Conservation (phyloP, 129 eudicot species). For the Glebionis coronaria region DNA sequence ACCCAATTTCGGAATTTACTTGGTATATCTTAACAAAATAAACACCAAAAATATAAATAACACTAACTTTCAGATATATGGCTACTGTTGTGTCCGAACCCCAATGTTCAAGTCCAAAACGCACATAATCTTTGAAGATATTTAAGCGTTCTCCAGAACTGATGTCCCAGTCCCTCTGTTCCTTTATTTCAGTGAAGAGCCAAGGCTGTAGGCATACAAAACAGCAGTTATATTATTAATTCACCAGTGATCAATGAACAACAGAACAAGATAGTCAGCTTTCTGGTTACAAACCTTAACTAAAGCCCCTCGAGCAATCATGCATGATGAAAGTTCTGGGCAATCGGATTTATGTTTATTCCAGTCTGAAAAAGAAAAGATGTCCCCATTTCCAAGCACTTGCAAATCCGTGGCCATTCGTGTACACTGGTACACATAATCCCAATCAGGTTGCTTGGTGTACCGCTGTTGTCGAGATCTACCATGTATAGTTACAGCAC, state of each 20-base stretch:
- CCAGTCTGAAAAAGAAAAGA: constrained; percentile 83
- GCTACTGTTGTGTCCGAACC: constrained; percentile 99
- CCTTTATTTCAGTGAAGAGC: constrained; percentile 97
- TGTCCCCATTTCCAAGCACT: constrained; percentile 94
- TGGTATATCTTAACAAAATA: too few relatives aligned
- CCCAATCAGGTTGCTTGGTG: constrained; percentile 92
- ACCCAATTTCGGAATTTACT: too few relatives aligned
- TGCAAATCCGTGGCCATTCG: constrained; percentile 65
- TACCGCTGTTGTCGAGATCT: constrained; percentile 89
- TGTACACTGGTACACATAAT: constrained; percentile 70
- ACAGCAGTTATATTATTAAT: not conserved
- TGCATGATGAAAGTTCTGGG: constrained; percentile 83
- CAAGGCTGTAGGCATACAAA: constrained; percentile 66
- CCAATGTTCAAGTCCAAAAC: constrained; percentile 96
- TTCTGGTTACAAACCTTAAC: constrained; percentile 56
- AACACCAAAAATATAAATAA: too few relatives aligned
- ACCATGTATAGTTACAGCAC: too few relatives aligned
- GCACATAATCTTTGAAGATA: constrained; percentile 84
- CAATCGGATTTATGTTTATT: constrained; percentile 68
- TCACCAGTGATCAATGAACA: not conserved
- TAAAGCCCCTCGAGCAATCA: constrained; percentile 97
- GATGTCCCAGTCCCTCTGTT: constrained; percentile 98
- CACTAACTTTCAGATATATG: too few relatives aligned
- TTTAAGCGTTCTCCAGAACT: constrained; percentile 79
- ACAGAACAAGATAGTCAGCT: not conserved